Percentiles rank a stretch among this genome's conserved stretches.
Evolutionary conservation across 345 rosid species (phyloP).

Genomic region (Nasturtium officinale): DNA sequence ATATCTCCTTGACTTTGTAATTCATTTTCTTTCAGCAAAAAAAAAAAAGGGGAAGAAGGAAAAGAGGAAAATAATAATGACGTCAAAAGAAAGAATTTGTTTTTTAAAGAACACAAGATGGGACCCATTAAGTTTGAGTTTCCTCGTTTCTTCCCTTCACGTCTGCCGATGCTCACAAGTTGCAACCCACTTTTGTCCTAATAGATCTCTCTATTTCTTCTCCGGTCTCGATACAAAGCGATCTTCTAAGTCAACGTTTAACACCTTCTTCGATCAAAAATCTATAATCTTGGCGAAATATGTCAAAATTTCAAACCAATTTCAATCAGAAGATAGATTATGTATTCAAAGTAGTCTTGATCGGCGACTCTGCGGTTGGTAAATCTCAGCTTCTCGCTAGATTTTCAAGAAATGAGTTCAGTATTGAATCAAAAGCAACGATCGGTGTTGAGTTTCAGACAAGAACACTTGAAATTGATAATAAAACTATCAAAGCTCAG

Average conservation of each 20-base stretch:
- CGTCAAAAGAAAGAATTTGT: not conserved
- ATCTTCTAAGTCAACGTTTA: not conserved
- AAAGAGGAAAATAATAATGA: not conserved
- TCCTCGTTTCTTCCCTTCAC: slow-evolving; percentile 31
- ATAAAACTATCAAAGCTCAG: slow-evolving; percentile 71
- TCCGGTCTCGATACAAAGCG: not conserved
- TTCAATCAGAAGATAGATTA: slow-evolving; percentile 64
- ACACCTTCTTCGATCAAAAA: not conserved
- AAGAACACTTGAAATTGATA: slow-evolving; percentile 57
- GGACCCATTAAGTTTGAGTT: slow-evolving; percentile 21
- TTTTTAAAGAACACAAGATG: not conserved
- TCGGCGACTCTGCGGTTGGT: slow-evolving; percentile 75
- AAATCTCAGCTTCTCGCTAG: slow-evolving; percentile 77
- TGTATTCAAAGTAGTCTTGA: slow-evolving; percentile 65
- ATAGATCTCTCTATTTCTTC: not conserved
- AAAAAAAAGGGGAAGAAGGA: too few relatives aligned
- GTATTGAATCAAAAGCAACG: slow-evolving; percentile 65
- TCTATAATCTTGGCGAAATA: slow-evolving; percentile 10
- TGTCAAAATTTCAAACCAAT: slow-evolving; percentile 51
- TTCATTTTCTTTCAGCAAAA: not conserved
- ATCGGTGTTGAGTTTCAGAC: slow-evolving; percentile 75
- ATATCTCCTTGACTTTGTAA: too few relatives aligned
- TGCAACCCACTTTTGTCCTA: slow-evolving; percentile 7
- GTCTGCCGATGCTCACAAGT: slow-evolving; percentile 21
- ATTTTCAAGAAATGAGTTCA: slow-evolving; percentile 64